Base-by-base conservation (phyloP, 78 protist species). In the Guillardia theta region DNA sequence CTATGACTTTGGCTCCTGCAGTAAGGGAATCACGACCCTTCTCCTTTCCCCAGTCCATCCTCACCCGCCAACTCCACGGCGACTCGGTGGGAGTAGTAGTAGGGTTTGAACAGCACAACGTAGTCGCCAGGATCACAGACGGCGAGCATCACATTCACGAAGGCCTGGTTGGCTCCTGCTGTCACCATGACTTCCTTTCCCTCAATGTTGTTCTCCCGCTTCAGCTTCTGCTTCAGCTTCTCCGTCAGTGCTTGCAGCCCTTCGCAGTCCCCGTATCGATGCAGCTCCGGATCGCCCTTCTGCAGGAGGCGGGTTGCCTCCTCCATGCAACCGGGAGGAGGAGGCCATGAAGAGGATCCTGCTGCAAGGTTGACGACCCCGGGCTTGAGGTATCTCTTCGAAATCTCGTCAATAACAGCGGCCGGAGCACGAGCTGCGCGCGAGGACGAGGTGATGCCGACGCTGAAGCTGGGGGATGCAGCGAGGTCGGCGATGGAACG, bases 151-250 rank as follows among this genome's bases (percentile, higher is more conserved):
- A 78, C 78, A 27, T 64, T 0, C 39, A 93, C 88, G 47, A 45
- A 93, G 30, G 94, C 94, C 62, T 70, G 88, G 90, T 93, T 93
- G 36, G 94, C 94, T 46, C 94, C 94, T 37, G 48, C 9, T 24
- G 94, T 93, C 43, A 93, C 94, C 76, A 93, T 27, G 24, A 93
- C 94, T 22, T 64, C 88, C 8, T n/a, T 36, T 24, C 88, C 88
- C 8, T 24, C 48, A 48, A 77, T 41, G 22, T 24, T 24, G 41
- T 70, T 70, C 6, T 70, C 83, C 4, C 1, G 4, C 41, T 24
- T 70, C 45, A 70, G 83, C 22, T 70, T 70, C 36, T 22, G 33
- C 83, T 4, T 24, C 45, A 70, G 83, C 83, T 33, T 70, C 45
- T 70, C 22, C 8, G 46, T 0, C 8, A 70, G 41, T 43, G n/a